Percentiles rank a stretch among this genome's conserved stretches.
Evolutionary conservation across 371 early-diverging fungal genomes (phyloP).

Genomic region (Mortierella sp.): DNA sequence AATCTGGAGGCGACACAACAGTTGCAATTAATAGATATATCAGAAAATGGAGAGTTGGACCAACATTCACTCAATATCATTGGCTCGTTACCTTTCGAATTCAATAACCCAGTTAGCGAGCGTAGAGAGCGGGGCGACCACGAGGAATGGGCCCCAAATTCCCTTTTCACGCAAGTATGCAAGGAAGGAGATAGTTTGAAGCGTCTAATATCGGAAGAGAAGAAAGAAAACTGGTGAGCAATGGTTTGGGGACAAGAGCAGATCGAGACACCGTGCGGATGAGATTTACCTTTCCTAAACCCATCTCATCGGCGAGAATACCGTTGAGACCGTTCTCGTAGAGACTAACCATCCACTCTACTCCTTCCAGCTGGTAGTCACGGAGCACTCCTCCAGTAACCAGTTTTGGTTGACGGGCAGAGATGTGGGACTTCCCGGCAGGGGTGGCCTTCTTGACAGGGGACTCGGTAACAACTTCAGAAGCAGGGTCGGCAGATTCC

Average conservation of each 20-base stretch:
- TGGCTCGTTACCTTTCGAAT: slow-evolving; percentile 77
- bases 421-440: slow-evolving; percentile 37
- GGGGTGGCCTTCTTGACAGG: background rate
- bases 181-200: slow-evolving; percentile 97
- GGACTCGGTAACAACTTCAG: slow-evolving; percentile 13
- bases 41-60: background rate
- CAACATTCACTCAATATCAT: background rate
- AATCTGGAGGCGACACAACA: slow-evolving; percentile 64
- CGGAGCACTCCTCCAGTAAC: slow-evolving; percentile 90
- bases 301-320: slow-evolving; percentile 99
- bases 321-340: slow-evolving; percentile 99
- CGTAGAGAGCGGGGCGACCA: slow-evolving; percentile 97
- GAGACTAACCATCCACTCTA: slow-evolving; percentile 98
- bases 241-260: background rate
- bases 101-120: slow-evolving; percentile 98
- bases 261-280: background rate
- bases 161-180: slow-evolving; percentile 85
- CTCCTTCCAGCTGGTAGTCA: slow-evolving; percentile 96
- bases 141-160: slow-evolving; percentile 95
- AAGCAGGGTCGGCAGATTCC: slow-evolving; percentile 11
- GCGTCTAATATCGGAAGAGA: slow-evolving; percentile 69
- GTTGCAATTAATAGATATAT: background rate
- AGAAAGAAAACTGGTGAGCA: background rate
- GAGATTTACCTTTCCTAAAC: slow-evolving; percentile 84
- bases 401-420: slow-evolving; percentile 81